Base-by-base conservation (phyloP, 1,284 basidiomycete genomes). In the Tilletia caries region DNA sequence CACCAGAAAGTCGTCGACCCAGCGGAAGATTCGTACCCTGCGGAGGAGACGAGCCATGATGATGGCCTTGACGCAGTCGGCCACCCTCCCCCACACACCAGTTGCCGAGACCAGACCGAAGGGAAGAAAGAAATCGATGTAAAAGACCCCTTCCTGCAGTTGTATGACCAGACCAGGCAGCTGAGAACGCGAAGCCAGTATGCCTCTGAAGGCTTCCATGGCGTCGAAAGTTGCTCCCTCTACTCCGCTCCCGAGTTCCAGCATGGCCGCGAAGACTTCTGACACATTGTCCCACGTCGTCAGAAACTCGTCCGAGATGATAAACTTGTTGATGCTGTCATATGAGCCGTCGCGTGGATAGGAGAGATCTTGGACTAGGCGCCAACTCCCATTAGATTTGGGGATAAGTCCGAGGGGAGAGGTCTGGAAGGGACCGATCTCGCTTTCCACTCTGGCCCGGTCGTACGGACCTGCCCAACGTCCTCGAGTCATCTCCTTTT, bases 71-170 rank as follows among this genome's bases (percentile, higher is more conserved):
- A 50, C 25, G 48, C 20, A 20, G 25, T 50, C 48, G 5, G 48
- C 48, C 5, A 50, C 48, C 48, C 25, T 44, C 5, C 5, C 48
- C 48, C 48, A 50, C 8, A 50, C 20, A 5, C 48, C 48, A 20
- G 48, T 50, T 18, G 48, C 48, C 25, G 48, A 50, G 5, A 27
- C 18, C 48, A 50, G 48, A 4, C 48, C 48, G 20, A 50, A 50
- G 48, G 48, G 48, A 50, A 50, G 48, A 27, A 50, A 50, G 48
- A 50, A 50, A n/a, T 50, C 48, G 20, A 50, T 8, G 48, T 20
- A 20, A 6, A 50, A 27, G 6, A n/a, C 20, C 4, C 48, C 48
- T n/a, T 27, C 25, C 5, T 6, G 48, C 20, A 50, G 20, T 6
- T n/a, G 48, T 6, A 50, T n/a, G 8, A 50, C 48, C 8, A 50